phyloP scores from a whole-genome alignment of 2,329 filamentous ascomycete species.

The Chaetoscypha palmicola region DNA sequence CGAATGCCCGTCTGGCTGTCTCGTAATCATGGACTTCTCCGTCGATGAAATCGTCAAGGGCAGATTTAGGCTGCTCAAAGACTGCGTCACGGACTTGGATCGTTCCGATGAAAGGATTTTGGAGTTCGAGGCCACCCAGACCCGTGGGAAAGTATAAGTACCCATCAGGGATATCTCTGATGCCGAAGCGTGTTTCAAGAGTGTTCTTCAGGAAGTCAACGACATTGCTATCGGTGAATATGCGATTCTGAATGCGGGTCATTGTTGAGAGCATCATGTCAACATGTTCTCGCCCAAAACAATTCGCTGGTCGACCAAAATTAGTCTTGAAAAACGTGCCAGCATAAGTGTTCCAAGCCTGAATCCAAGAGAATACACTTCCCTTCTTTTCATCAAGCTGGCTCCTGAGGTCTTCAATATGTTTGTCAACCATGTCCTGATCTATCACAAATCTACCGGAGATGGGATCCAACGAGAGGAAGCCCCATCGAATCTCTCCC shows the following conservation, averaged over 20 bases:
- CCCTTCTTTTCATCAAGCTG: slow-evolving; percentile 46
- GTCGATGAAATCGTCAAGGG: slow-evolving; percentile 28
- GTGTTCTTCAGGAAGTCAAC: slow-evolving; percentile 41
- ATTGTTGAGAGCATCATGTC: slow-evolving; percentile 47
- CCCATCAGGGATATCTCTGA: slow-evolving; percentile 34
- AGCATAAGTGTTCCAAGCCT: slow-evolving; percentile 54
- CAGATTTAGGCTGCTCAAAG: slow-evolving; percentile 21
- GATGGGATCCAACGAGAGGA: slow-evolving; percentile 44
- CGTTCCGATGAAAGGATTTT: slow-evolving; percentile 36
- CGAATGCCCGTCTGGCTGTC: slow-evolving; percentile 30
- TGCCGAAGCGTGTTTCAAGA: slow-evolving; percentile 43
- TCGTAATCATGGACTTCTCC: slow-evolving; percentile 33
- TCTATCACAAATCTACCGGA: slow-evolving; percentile 49
- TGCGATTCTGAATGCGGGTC: slow-evolving; percentile 41
- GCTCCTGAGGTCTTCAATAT: slow-evolving; percentile 48
- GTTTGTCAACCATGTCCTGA: slow-evolving; percentile 45
- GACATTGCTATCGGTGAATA: slow-evolving; percentile 41
- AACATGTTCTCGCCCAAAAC: slow-evolving; percentile 48
- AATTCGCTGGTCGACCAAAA: slow-evolving; percentile 48
- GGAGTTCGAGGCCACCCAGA: slow-evolving; percentile 36
- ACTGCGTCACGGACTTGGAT: slow-evolving; percentile 26
- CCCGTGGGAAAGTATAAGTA: slow-evolving; percentile 37
- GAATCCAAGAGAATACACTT: slow-evolving; percentile 50
- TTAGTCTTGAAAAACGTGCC: slow-evolving; percentile 50
- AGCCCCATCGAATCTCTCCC: slow-evolving; percentile 52